phyloP scores from a whole-genome alignment of 345 rosid species.

The Litchi chinensis region DNA sequence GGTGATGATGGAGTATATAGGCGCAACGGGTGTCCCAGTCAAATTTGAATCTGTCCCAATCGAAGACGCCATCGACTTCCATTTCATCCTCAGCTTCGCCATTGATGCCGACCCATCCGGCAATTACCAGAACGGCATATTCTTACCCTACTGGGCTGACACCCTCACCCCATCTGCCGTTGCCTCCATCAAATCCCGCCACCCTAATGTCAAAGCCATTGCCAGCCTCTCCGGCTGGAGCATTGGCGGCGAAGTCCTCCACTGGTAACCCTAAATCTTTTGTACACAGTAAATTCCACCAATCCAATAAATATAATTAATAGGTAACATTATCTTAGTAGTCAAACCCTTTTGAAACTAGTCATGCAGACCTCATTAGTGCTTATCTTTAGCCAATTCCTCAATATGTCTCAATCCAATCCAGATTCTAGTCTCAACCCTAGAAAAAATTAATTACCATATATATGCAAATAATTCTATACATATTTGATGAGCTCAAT shows the following conservation, averaged over 20 bases:
- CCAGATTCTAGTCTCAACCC: too few relatives aligned
- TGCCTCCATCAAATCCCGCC: conserved; percentile 29
- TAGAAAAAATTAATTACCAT: too few relatives aligned
- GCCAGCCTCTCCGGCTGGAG: conserved; percentile 66
- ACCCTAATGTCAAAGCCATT: conserved; percentile 47
- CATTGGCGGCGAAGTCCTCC: conserved; percentile 36
- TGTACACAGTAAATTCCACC: neutral
- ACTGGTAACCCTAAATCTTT: conserved; percentile 25
- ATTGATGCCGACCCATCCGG: conserved; percentile 48
- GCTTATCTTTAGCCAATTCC: too few relatives aligned
- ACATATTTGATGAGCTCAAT: too few relatives aligned
- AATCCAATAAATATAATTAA: too few relatives aligned
- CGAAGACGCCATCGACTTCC: conserved; percentile 39
- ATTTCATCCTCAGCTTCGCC: conserved; percentile 58
- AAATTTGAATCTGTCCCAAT: conserved; percentile 44
- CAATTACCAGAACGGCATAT: conserved; percentile 41
- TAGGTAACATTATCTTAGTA: too few relatives aligned
- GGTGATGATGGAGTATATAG: conserved; percentile 73
- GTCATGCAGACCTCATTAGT: too few relatives aligned
- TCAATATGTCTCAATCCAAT: too few relatives aligned
- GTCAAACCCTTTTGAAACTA: too few relatives aligned
- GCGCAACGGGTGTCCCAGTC: conserved; percentile 46
- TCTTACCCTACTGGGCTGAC: conserved; percentile 47
- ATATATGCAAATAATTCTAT: too few relatives aligned
- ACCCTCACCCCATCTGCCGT: conserved; percentile 39